These are phyloP conservation scores for Ochetophila trinervis DNA, from an alignment of 306 rosid genomes.

Conservation along the genomic window DNA sequence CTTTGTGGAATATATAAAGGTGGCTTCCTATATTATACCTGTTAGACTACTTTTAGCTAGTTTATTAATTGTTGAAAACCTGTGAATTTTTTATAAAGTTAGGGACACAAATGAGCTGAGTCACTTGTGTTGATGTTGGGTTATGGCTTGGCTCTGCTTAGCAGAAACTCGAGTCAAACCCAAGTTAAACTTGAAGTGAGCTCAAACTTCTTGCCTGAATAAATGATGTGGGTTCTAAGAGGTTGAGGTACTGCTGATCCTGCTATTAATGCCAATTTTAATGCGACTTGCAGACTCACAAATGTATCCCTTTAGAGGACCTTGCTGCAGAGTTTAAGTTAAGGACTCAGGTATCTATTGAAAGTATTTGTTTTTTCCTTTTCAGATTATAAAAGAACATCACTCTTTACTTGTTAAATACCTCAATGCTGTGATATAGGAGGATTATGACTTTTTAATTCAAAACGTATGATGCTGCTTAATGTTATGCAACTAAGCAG, in stretches of 20 bases:
- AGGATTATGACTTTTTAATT: too few species aligned
- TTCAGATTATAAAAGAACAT: too few species aligned
- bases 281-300: slow-evolving; percentile 60
- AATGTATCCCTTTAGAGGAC: slow-evolving; percentile 93
- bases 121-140: neutral
- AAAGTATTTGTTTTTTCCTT: too few species aligned
- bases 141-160: neutral
- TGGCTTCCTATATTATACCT: slow-evolving; percentile 24
- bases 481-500: too few species aligned
- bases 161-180: neutral
- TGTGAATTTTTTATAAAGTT: neutral
- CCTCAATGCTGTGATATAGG: too few species aligned
- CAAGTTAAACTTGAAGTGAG: neutral
- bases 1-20: slow-evolving; percentile 92
- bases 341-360: slow-evolving; percentile 71
- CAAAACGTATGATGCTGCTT: too few species aligned
- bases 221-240: neutral
- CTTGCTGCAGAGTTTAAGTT: slow-evolving; percentile 92
- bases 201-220: neutral
- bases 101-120: neutral
- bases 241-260: slow-evolving; percentile 1
- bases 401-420: too few species aligned
- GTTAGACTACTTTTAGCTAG: slow-evolving; percentile 7
- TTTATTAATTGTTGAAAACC: neutral
- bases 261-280: slow-evolving; percentile 16